These are phyloP conservation scores for Oryza longistaminata DNA, from an alignment of 176 grass and related monocot genomes.

Conservation along the genomic window DNA sequence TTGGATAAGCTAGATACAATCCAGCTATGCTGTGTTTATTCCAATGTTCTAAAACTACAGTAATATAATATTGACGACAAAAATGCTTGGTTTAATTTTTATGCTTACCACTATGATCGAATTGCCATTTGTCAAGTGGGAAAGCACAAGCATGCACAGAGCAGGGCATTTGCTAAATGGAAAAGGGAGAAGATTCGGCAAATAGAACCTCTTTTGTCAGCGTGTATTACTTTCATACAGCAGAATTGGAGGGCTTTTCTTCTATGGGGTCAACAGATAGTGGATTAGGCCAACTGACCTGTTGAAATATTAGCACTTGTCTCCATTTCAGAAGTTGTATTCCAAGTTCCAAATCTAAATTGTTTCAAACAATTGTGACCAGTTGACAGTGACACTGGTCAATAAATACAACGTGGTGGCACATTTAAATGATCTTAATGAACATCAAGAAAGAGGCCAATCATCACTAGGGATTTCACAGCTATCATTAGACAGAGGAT, in stretches of 20 bases:
- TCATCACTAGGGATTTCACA: neutral
- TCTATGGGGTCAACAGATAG: neutral
- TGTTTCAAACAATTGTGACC: neutral
- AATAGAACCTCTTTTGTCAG: slow-evolving; percentile 14
- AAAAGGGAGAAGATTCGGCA: neutral
- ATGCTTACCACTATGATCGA: neutral
- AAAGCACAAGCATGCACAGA: neutral
- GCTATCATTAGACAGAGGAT: neutral
- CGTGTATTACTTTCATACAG: slow-evolving; percentile 2
- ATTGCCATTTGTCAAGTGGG: neutral
- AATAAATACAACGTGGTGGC: neutral
- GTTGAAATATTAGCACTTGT: neutral
- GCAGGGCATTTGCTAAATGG: neutral
- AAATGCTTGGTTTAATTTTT: neutral
- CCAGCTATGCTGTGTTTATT: neutral
- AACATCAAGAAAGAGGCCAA: neutral
- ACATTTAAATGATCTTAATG: neutral
- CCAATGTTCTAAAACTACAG: neutral
- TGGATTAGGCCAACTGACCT: slow-evolving; percentile 20
- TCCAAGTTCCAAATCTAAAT: neutral
- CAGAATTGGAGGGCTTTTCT: slow-evolving; percentile 4
- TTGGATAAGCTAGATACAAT: neutral
- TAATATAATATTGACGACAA: neutral
- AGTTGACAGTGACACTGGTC: neutral
- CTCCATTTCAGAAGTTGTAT: neutral